Conservation (phyloP, 2,329 filamentous ascomycete species). For the Plenodomus lindquistii region DNA sequence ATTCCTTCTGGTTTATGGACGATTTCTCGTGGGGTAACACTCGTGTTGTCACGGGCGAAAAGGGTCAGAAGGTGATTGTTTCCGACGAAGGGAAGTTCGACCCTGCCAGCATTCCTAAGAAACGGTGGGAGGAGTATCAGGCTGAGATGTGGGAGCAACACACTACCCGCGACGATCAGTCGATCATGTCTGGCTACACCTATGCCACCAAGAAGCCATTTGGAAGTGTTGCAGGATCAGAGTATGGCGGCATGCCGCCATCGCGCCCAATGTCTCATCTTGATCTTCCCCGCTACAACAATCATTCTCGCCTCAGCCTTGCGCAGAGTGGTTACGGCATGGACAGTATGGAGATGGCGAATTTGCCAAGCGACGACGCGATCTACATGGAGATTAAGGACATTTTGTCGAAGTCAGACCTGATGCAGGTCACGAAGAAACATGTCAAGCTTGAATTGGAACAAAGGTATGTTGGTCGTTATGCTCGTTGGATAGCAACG, state of each 20-base stretch:
- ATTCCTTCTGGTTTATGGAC: slow-evolving; percentile 99
- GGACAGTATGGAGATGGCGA: slow-evolving; percentile 67
- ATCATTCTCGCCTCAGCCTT: slow-evolving; percentile 54
- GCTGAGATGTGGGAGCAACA: slow-evolving; percentile 96
- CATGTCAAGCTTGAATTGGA: slow-evolving; percentile 93
- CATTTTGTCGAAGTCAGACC: slow-evolving; percentile 85
- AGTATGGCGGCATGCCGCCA: slow-evolving; percentile 65
- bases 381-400: slow-evolving; percentile 92
- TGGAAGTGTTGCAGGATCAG: slow-evolving; percentile 56
- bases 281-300: slow-evolving; percentile 57
- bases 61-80: slow-evolving; percentile 88
- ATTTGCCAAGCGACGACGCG: slow-evolving; percentile 85
- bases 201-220: slow-evolving; percentile 81
- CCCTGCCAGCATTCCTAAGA: slow-evolving; percentile 86
- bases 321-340: slow-evolving; percentile 62
- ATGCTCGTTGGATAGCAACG: not conserved
- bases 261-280: slow-evolving; percentile 63
- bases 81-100: slow-evolving; percentile 99
- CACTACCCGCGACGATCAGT: slow-evolving; percentile 78
- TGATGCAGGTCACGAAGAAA: slow-evolving; percentile 99
- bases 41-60: slow-evolving; percentile 92
- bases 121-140: slow-evolving; percentile 99
- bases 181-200: slow-evolving; percentile 89
- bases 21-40: slow-evolving; percentile 99
- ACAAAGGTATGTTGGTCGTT: slow-evolving; percentile 57